A percentile compares a stretch with the other conserved stretches of the same genome.
Evolutionary conservation across 257 asterid species (phyloP).

Genomic region (Solanum rostratum): DNA sequence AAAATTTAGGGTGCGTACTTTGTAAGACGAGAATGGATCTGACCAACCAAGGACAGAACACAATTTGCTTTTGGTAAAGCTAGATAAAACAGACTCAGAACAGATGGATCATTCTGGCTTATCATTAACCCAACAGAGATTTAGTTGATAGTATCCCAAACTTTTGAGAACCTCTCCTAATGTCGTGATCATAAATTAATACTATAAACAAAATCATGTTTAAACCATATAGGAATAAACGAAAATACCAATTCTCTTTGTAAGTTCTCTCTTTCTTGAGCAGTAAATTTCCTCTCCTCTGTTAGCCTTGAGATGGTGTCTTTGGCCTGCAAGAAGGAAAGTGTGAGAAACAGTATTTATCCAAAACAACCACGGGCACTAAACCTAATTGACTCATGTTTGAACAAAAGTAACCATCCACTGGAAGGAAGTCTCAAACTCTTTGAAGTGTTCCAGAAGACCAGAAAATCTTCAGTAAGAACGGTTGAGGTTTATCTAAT

Average conservation of each 20-base stretch:
- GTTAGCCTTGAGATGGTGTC: conserved; percentile 40
- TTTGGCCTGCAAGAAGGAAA: conserved; percentile 36
- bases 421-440: neutral
- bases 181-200: neutral
- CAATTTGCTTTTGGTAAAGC: neutral
- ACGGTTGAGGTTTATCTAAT: neutral
- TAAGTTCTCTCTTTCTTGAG: conserved; percentile 29
- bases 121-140: neutral
- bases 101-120: neutral
- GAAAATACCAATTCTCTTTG: conserved; percentile 47
- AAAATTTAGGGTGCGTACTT: neutral
- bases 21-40: neutral
- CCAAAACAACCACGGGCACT: neutral
- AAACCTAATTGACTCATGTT: neutral
- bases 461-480: neutral
- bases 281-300: conserved; percentile 33
- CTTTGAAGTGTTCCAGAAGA: neutral
- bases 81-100: neutral
- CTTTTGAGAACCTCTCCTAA: neutral
- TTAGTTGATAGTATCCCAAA: neutral
- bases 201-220: neutral
- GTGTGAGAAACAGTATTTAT: neutral
- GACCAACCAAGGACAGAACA: neutral
- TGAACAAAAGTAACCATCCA: neutral
- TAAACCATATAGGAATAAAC: neutral